Conservation (phyloP, 2,329 filamentous ascomycete genomes). For the Pseudocercospora fijiensis region DNA sequence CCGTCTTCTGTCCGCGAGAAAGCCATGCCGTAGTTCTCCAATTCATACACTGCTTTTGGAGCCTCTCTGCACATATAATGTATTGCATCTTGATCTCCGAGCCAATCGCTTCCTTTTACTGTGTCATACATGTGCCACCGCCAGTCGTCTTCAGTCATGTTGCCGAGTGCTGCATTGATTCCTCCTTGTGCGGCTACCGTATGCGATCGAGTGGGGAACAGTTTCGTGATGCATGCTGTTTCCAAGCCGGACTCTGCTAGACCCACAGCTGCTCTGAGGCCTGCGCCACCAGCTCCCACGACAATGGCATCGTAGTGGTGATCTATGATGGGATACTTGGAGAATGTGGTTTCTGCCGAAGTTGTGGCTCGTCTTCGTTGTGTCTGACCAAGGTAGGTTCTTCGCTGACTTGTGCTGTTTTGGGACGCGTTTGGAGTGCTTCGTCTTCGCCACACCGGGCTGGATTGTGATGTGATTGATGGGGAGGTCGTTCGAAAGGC, state of each 20-base stretch:
- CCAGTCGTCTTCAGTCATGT: slow-evolving; percentile 58
- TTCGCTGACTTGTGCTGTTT: slow-evolving; percentile 18
- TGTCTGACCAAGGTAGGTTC: slow-evolving; percentile 28
- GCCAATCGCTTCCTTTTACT: slow-evolving; percentile 59
- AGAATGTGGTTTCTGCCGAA: slow-evolving; percentile 21
- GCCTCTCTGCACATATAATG: slow-evolving; percentile 61
- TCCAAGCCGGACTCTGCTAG: slow-evolving; percentile 64
- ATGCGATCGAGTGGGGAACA: slow-evolving; percentile 62
- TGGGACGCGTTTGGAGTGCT: slow-evolving; percentile 3
- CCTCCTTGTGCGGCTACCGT: slow-evolving; percentile 67
- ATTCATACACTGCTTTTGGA: slow-evolving; percentile 54
- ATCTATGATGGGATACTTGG: slow-evolving; percentile 89
- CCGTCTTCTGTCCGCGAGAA: slow-evolving; percentile 52
- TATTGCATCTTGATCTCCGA: slow-evolving; percentile 60
- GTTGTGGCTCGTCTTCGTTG: slow-evolving; percentile 34
- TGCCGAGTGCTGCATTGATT: slow-evolving; percentile 60
- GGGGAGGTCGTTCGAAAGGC: slow-evolving; percentile 17
- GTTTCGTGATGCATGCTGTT: slow-evolving; percentile 64
- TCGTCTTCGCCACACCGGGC: slow-evolving; percentile 13
- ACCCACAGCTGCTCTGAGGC: slow-evolving; percentile 63
- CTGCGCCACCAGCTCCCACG: slow-evolving; percentile 59
- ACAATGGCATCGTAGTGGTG: slow-evolving; percentile 79
- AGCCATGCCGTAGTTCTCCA: slow-evolving; percentile 57
- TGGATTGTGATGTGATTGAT: slow-evolving; percentile 13
- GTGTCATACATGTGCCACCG: slow-evolving; percentile 63